These are phyloP conservation scores for Pleurotus sapidus DNA, from an alignment of 768 basidiomycete species.

Conservation along the genomic window DNA sequence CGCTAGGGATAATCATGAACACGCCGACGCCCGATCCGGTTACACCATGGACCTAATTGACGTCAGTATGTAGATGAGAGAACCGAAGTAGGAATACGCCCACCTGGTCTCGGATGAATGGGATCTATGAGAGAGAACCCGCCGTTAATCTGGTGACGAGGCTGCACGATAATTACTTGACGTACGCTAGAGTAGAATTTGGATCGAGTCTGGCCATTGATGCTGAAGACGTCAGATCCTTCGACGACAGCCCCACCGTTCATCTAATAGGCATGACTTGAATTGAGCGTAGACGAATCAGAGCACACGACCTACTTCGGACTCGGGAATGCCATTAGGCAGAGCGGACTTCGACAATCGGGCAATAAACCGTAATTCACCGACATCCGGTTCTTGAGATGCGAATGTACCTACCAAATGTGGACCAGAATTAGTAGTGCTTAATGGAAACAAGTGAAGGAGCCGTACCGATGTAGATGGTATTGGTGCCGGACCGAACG, in stretches of 20 bases:
- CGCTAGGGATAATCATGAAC: slow-evolving; percentile 43
- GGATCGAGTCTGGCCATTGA: slow-evolving; percentile 44
- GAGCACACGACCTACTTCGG: slow-evolving; percentile 20
- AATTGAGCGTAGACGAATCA: background rate
- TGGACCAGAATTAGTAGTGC: background rate
- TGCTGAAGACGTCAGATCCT: slow-evolving; percentile 42
- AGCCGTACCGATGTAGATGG: slow-evolving; percentile 33
- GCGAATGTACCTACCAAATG: slow-evolving; percentile 32
- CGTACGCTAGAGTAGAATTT: slow-evolving; percentile 47
- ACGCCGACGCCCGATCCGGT: slow-evolving; percentile 42
- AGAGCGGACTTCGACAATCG: slow-evolving; percentile 38
- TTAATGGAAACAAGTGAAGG: background rate
- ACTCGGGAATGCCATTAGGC: slow-evolving; percentile 33
- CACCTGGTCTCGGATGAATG: slow-evolving; percentile 44
- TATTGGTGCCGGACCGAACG: slow-evolving; percentile 39
- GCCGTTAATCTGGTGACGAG: too few relatives aligned
- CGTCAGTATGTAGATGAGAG: background rate
- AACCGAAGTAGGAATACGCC: background rate
- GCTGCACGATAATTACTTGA: background rate
- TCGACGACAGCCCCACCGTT: slow-evolving; percentile 42
- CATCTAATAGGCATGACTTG: slow-evolving; percentile 10
- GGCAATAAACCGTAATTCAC: slow-evolving; percentile 47
- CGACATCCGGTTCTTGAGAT: slow-evolving; percentile 43
- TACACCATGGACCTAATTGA: slow-evolving; percentile 36
- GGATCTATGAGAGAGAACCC: slow-evolving; percentile 23